Percentiles rank a stretch among this genome's conserved stretches.
Conservation (phyloP, 2,329 filamentous ascomycete genomes). For the Penicillium sp. region DNA sequence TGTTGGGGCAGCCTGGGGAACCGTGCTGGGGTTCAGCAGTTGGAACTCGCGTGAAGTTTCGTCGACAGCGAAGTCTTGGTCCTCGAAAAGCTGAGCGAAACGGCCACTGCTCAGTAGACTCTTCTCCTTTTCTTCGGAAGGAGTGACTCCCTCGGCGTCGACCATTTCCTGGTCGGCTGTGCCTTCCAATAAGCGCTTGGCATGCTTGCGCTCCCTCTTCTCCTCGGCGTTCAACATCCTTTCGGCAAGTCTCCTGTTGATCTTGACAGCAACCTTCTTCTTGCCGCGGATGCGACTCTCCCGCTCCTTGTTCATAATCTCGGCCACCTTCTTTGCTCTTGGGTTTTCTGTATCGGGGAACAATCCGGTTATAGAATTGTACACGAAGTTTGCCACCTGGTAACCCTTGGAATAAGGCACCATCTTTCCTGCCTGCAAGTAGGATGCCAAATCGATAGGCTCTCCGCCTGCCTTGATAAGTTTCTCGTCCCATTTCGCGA, state of each 20-base stretch:
- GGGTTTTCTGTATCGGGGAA: conserved; percentile 26
- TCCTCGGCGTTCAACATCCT: conserved; percentile 61
- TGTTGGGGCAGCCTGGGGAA: conserved; percentile 27
- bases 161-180: conserved; percentile 54
- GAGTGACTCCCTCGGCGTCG: conserved; percentile 25
- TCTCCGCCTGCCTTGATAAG: conserved; percentile 8
- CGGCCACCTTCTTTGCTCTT: conserved; percentile 80
- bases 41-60: conserved; percentile 85
- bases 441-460: conserved; percentile 82
- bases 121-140: conserved; percentile 44
- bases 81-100: conserved; percentile 86
- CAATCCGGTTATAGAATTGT: conserved; percentile 56
- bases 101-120: conserved; percentile 78
- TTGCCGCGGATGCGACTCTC: conserved; percentile 88
- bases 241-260: conserved; percentile 72
- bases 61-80: conserved; percentile 89
- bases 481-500: conserved; percentile 69
- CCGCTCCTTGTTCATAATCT: conserved; percentile 96
- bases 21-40: conserved; percentile 83
- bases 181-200: conserved; percentile 51
- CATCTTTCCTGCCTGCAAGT: conserved; percentile 72
- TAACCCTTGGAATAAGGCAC: conserved; percentile 53
- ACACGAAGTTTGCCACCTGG: conserved; percentile 92
- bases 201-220: conserved; percentile 49
- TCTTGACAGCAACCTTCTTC: conserved; percentile 87